Percentiles rank a stretch among this genome's conserved stretches.
These are phyloP conservation scores for Rhynchosporium secalis DNA, from an alignment of 2,329 filamentous ascomycete genomes.

Conservation along the genomic window DNA sequence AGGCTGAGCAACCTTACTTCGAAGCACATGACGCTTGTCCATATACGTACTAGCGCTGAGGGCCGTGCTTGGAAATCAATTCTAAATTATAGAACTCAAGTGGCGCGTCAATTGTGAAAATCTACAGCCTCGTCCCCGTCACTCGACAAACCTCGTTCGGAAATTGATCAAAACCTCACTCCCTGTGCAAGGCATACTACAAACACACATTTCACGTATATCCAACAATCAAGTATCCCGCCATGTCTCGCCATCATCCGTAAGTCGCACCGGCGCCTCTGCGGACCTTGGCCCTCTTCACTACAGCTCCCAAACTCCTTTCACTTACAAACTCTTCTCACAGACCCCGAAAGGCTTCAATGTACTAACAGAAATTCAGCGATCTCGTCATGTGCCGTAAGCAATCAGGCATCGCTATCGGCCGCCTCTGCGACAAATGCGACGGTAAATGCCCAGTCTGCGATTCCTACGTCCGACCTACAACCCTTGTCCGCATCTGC, in stretches of 20 bases:
- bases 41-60: slow-evolving; percentile 15
- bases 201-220: neutral
- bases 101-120: neutral
- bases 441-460: slow-evolving; percentile 99
- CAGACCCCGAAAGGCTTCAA: slow-evolving; percentile 12
- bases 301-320: neutral
- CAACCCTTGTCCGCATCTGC: slow-evolving; percentile 95
- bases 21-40: neutral
- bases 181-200: neutral
- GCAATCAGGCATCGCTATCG: slow-evolving; percentile 95
- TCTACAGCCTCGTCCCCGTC: neutral
- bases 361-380: slow-evolving; percentile 46
- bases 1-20: slow-evolving; percentile 15
- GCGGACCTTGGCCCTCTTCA: slow-evolving; percentile 16
- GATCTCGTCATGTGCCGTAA: slow-evolving; percentile 99
- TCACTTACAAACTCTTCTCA: neutral
- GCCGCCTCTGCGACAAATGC: slow-evolving; percentile 98
- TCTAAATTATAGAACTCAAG: slow-evolving; percentile 6
- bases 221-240: slow-evolving; percentile 12
- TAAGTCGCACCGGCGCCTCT: slow-evolving; percentile 48
- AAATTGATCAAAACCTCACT: slow-evolving; percentile 9
- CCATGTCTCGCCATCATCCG: slow-evolving; percentile 58
- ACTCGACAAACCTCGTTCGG: neutral
- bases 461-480: slow-evolving; percentile 97
- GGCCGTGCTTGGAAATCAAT: slow-evolving; percentile 27